Base-by-base conservation (phyloP, 345 rosid genomes). In the Reutealis trisperma region DNA sequence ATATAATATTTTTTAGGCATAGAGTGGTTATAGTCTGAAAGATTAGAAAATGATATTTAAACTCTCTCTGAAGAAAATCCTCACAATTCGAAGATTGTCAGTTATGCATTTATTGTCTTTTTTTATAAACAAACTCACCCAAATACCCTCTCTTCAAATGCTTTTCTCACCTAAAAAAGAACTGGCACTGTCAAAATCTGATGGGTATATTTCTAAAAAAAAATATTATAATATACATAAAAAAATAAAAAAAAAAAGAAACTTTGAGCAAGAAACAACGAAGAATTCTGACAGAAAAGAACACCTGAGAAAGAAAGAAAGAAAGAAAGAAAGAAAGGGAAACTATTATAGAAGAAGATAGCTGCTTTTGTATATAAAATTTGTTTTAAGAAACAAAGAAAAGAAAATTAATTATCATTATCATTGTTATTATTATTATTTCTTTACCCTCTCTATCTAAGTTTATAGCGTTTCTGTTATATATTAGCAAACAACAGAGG, bases 61-160 rank as follows among this genome's bases (percentile, higher is more conserved):
- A n/a, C 25, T 21, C 63, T 60, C 32, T n/a, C 62, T 37, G 51
- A 21, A 44, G 18, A 42, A 78, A 65, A 25, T 55, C 41, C 13
- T 44, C 59, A 71, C 21, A 25, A 65, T 77, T 77, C 72, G 67
- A 77, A 54, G 54, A 66, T 57, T 75, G 66, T 49, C 63, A 71
- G 71, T 54, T 4, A 2, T 45, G 72, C 64, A 74, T 45, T 81
- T 75, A 74, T 55, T 75, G 60, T 71, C 18, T 44, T 55, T 25
- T 65, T 25, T 37, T 4, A 5, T 44, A 22, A 75, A 4, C 41
- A 5, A 37, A 37, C 71, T 65, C 64, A n/a, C 9, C 65, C n/a
- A 41, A 75, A 51, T 14, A 6, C 61, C 44, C 59, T 24, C 42
- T 74, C 45, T 65, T 12, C 24, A 44, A 57, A 37, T 69, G 73